Evolutionary conservation across 2,329 filamentous ascomycete genomes (phyloP).

Genomic region (Fusarium sp.): DNA sequence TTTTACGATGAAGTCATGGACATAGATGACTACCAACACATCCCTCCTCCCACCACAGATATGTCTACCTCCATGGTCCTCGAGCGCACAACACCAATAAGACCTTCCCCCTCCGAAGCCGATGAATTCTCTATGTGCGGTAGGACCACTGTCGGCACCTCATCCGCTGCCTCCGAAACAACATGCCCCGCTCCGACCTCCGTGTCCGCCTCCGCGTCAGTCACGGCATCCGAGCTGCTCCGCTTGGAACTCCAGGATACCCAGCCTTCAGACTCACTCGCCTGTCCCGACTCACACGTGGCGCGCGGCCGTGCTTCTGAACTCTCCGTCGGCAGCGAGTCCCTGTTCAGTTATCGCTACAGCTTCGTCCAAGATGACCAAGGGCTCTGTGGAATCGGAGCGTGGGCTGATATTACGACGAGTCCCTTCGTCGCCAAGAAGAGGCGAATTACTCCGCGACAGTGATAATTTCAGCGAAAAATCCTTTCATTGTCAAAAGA

Average conservation of each 20-base stretch:
- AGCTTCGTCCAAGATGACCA: conserved; percentile 14
- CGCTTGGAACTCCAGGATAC: conserved; percentile 24
- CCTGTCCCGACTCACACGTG: conserved; percentile 24
- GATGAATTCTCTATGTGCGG: conserved; percentile 28
- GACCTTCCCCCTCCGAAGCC: conserved; percentile 3
- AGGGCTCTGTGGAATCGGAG: conserved; percentile 38
- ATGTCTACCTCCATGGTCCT: conserved; percentile 22
- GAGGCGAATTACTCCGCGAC: conserved; percentile 23
- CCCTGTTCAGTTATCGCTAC: conserved; percentile 16
- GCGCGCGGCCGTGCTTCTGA: conserved; percentile 29
- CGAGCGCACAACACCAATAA: conserved; percentile 21
- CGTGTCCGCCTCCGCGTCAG: conserved; percentile 15
- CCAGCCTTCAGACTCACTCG: conserved; percentile 9
- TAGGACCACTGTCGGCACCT: conserved; percentile 30
- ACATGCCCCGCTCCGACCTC: conserved; percentile 35
- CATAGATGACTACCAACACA: conserved; percentile 10
- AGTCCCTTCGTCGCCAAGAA: conserved; percentile 30
- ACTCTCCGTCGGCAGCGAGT: conserved; percentile 9
- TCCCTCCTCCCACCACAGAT: conserved; percentile 16
- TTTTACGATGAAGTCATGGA: conserved; percentile 1
- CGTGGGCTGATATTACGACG: conserved; percentile 40
- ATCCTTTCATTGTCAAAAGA: not conserved
- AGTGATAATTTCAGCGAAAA: conserved; percentile 13
- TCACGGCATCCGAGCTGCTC: conserved; percentile 29
- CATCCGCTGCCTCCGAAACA: conserved; percentile 23